Evolutionary conservation across 768 basidiomycete species (phyloP), one percentile per base, ranked within the genome.

Genomic region (Auriscalpium orientale): DNA sequence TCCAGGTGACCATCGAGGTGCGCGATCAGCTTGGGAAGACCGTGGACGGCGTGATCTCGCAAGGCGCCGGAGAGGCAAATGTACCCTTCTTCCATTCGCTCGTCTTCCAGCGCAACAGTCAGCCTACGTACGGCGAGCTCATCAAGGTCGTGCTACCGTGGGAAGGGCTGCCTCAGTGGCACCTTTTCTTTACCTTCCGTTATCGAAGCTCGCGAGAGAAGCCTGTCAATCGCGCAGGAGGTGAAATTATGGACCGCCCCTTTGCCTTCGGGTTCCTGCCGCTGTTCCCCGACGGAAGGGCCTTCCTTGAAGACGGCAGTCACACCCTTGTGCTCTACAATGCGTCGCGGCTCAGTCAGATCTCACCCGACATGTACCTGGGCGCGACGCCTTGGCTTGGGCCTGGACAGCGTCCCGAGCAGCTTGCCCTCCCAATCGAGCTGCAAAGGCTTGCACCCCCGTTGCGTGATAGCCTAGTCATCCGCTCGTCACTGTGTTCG

Each of bases 251-350:
- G 3, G 93, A 95, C 46, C 79, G 80, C 33, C 88, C 92, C 0
- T 98, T 95, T 62, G 95, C 93, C 1, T 97, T 95, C 64, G 92
- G 87, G 2, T 97, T 88, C 68, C 83, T 95, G 46, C 95, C 95
- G 0, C 76, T 98, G 5, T 88, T 91, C 63, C 84, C 85, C 0
- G 83, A 87, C 55, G 76, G 80, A 9, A 77, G 82, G 20, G 82
- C 90, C 2, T 92, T 93, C 67, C 73, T 97, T 45, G 84, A 92
- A 60, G 95, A 98, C 68, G 95, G 94, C 6, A 84, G 85, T 56
- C 95, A 97, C 68, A 81, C 80, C 4, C 72, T 98, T 46, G 73
- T 92, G 44, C 79, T 98, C 61, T 97, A 95, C 71, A 81, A 81
- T 15, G 88, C 88, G 13, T 92, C 95, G 59, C 87, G 81, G 64